Evolutionary conservation across 306 rosid genomes (phyloP).

Genomic region (Vigna angularis): DNA sequence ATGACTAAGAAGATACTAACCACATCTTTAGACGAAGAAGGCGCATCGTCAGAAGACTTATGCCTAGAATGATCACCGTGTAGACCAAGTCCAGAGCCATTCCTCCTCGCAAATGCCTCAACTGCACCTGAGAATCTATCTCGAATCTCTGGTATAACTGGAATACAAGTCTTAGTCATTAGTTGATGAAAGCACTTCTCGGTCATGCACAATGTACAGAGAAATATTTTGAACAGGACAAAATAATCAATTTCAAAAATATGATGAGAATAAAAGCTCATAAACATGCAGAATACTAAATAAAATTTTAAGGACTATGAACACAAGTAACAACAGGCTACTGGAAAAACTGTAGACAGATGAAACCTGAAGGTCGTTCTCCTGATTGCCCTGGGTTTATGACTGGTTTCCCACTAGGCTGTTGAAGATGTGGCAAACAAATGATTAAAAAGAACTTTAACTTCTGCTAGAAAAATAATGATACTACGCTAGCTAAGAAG

Average conservation of each 20-base stretch:
- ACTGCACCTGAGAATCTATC: slow-evolving; percentile 87
- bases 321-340: slow-evolving; percentile 5
- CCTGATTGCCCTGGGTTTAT: slow-evolving; percentile 71
- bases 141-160: slow-evolving; percentile 76
- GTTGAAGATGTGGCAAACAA: slow-evolving; percentile 46
- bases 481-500: slow-evolving; percentile 39
- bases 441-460: slow-evolving; percentile 35
- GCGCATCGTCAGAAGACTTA: slow-evolving; percentile 71
- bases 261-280: slow-evolving; percentile 18
- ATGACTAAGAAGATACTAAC: slow-evolving; percentile 54
- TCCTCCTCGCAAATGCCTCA: slow-evolving; percentile 93
- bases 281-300: slow-evolving; percentile 9
- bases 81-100: slow-evolving; percentile 70
- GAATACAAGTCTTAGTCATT: slow-evolving; percentile 27
- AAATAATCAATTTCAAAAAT: slow-evolving; percentile 6
- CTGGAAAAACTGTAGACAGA: slow-evolving; percentile 12
- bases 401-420: slow-evolving; percentile 79
- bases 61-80: slow-evolving; percentile 79
- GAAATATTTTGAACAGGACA: slow-evolving; percentile 17
- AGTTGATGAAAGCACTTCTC: slow-evolving; percentile 19
- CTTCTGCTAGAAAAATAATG: slow-evolving; percentile 34
- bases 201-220: neutral
- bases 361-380: slow-evolving; percentile 85
- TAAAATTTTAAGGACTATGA: neutral
- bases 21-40: slow-evolving; percentile 87